phyloP scores from a whole-genome alignment of 495 filamentous ascomycete genomes.

The Glutinoglossum americanum region DNA sequence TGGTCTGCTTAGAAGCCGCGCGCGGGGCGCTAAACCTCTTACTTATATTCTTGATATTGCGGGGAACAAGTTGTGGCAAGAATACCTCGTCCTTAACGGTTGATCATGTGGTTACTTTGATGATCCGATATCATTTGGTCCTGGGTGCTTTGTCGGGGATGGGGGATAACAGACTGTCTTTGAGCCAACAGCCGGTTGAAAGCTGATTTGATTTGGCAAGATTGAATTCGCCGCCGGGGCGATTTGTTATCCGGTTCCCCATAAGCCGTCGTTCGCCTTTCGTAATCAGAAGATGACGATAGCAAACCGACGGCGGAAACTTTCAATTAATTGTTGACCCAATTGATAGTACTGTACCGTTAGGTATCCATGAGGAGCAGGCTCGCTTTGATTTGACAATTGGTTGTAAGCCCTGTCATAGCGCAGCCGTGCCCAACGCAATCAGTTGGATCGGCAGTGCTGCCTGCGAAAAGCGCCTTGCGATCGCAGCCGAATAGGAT shows the following conservation, averaged over 20 bases:
- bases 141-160: background rate
- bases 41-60: background rate
- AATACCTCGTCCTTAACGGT: background rate
- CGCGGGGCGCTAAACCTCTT: background rate
- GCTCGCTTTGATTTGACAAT: background rate
- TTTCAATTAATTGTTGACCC: background rate
- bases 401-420: background rate
- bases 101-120: background rate
- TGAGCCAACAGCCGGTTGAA: too few species aligned
- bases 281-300: background rate
- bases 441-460: background rate
- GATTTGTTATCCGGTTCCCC: background rate
- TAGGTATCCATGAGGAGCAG: background rate
- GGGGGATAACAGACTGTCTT: too few species aligned
- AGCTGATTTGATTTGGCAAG: background rate
- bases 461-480: background rate
- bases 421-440: background rate
- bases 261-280: background rate
- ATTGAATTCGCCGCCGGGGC: background rate
- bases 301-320: background rate
- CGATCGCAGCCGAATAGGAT: background rate
- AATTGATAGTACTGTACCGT: background rate
- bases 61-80: background rate
- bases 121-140: background rate
- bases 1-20: background rate